Conservation (phyloP, 176 grass and related monocot genomes). For the Aegilops bicornis region DNA sequence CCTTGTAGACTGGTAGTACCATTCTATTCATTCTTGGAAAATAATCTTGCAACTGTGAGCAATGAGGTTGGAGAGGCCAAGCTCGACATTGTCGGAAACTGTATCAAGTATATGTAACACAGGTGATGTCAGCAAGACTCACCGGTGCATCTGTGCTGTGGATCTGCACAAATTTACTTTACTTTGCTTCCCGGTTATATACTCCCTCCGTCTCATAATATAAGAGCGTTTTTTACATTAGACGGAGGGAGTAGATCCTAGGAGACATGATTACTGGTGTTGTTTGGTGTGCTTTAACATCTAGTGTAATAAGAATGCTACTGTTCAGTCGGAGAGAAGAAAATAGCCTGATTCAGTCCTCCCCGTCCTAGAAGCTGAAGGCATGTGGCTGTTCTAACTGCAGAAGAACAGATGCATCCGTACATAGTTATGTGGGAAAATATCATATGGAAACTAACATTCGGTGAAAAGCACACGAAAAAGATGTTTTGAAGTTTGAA, state of each 20-base stretch:
- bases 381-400: neutral
- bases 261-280: neutral
- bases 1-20: neutral
- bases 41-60: neutral
- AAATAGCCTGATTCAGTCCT: neutral
- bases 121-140: neutral
- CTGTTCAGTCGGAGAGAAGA: no score
- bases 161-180: neutral
- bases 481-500: no score
- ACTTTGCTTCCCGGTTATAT: neutral
- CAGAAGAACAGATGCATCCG: neutral
- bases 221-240: no score
- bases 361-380: neutral
- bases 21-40: neutral
- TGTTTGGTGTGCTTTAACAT: neutral
- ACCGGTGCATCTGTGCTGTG: neutral
- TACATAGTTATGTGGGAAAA: neutral
- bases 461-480: no score
- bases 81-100: neutral
- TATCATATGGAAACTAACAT: no score
- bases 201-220: neutral
- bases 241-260: neutral
- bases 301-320: neutral
- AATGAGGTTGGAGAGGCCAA: slow-evolving; percentile 15
- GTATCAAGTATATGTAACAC: neutral